phyloP scores from a whole-genome alignment of 306 rosid genomes.

The Astragalus membranaceus region DNA sequence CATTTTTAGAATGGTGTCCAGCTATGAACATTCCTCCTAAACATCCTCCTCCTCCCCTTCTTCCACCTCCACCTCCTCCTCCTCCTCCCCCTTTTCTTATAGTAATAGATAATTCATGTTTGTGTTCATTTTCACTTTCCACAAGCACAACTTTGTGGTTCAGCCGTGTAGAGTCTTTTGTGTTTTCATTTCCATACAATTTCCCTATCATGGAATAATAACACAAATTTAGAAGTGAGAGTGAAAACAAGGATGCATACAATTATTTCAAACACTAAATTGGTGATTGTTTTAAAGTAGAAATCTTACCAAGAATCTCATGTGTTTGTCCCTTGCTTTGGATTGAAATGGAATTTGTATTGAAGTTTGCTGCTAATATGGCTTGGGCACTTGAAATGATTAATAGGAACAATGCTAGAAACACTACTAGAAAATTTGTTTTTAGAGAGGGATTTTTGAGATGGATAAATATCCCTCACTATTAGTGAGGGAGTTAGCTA shows the following conservation, averaged over 20 bases:
- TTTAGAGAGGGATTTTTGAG: too few species aligned
- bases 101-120: neutral
- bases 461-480: too few species aligned
- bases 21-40: too few species aligned
- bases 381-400: conserved; percentile 7
- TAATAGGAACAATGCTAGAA: conserved; percentile 6
- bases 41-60: neutral
- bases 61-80: neutral
- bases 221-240: neutral
- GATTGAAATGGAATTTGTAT: conserved; percentile 7
- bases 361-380: neutral
- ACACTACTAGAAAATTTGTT: too few species aligned
- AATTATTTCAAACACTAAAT: neutral
- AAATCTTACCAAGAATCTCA: neutral
- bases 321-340: conserved; percentile 4
- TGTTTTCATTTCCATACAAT: conserved; percentile 16
- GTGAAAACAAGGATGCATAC: neutral
- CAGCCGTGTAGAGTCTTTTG: neutral
- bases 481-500: too few species aligned
- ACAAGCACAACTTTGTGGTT: neutral
- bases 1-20: too few species aligned
- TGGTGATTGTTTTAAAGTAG: neutral
- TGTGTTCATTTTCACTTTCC: neutral
- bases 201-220: neutral
- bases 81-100: conserved; percentile 8